These are phyloP conservation scores for Helicostylum pulchrum DNA, from an alignment of 192 early-diverging fungal species.

Conservation along the genomic window DNA sequence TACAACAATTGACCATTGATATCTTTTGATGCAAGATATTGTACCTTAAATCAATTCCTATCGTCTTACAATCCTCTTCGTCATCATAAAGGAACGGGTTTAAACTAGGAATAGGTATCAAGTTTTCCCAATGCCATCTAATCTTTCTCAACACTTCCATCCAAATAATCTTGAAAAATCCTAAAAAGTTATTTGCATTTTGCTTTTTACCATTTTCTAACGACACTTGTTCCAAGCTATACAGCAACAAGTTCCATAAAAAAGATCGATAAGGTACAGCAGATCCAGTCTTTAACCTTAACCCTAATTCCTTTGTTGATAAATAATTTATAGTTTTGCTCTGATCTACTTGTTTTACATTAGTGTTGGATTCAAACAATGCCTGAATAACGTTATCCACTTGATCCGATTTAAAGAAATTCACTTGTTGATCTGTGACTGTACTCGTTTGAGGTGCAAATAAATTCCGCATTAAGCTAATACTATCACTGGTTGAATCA, in stretches of 20 bases:
- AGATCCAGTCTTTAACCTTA: constrained; percentile 34
- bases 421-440: neutral
- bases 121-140: constrained; percentile 62
- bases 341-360: neutral
- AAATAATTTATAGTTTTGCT: neutral
- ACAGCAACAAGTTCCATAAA: constrained; percentile 50
- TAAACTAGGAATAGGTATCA: constrained; percentile 50
- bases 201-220: constrained; percentile 14
- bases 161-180: constrained; percentile 69
- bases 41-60: constrained; percentile 63
- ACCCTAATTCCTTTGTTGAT: constrained; percentile 36
- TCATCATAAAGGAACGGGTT: constrained; percentile 8
- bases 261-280: constrained; percentile 50
- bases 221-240: constrained; percentile 43
- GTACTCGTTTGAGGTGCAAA: constrained; percentile 9
- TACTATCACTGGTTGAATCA: neutral
- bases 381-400: constrained; percentile 44
- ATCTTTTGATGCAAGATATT: constrained; percentile 60
- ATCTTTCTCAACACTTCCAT: constrained; percentile 58
- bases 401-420: constrained; percentile 33
- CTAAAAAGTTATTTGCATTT: constrained; percentile 43
- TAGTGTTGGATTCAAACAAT: constrained; percentile 32
- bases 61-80: constrained; percentile 9
- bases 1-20: constrained; percentile 81
- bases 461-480: neutral